A percentile compares a stretch with the other conserved stretches of the same genome.
Conservation (phyloP, 2,329 filamentous ascomycete genomes). For the Elsinoe ampelina region DNA sequence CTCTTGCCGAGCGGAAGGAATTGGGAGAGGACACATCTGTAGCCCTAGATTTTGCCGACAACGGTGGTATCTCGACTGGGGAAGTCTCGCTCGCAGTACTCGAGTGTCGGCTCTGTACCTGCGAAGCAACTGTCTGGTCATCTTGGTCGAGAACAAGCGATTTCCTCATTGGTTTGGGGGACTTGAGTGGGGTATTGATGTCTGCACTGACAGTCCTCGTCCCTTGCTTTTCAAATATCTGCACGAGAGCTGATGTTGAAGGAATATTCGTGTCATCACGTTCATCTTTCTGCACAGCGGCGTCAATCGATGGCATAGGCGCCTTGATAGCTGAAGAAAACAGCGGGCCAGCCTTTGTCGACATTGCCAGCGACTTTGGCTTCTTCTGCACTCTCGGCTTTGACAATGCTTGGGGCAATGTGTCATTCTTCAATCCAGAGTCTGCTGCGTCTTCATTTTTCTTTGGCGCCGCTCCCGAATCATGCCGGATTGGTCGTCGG, state of each 20-base stretch:
- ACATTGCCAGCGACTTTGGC: not conserved
- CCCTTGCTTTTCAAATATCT: conserved; percentile 54
- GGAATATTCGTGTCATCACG: conserved; percentile 51
- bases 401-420: not conserved
- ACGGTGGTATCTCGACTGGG: not conserved
- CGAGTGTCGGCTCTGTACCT: not conserved
- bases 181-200: conserved; percentile 28
- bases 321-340: not conserved
- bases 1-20: conserved; percentile 4
- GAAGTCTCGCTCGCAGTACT: not conserved
- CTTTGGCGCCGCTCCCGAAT: not conserved
- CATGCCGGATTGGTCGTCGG: conserved; percentile 7
- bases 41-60: not conserved
- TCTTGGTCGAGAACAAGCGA: conserved; percentile 14
- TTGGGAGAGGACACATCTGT: conserved; percentile 5
- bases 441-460: not conserved
- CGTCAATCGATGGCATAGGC: not conserved
- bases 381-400: conserved; percentile 7
- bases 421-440: not conserved
- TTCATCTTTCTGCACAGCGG: conserved; percentile 1
- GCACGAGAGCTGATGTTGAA: conserved; percentile 56
- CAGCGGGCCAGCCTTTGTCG: not conserved
- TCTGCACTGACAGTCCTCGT: conserved; percentile 18
- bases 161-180: conserved; percentile 32
- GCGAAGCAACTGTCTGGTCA: conserved; percentile 7